These are phyloP conservation scores for Aschersonia sp. DNA, from an alignment of 2,329 filamentous ascomycete genomes.

Conservation along the genomic window DNA sequence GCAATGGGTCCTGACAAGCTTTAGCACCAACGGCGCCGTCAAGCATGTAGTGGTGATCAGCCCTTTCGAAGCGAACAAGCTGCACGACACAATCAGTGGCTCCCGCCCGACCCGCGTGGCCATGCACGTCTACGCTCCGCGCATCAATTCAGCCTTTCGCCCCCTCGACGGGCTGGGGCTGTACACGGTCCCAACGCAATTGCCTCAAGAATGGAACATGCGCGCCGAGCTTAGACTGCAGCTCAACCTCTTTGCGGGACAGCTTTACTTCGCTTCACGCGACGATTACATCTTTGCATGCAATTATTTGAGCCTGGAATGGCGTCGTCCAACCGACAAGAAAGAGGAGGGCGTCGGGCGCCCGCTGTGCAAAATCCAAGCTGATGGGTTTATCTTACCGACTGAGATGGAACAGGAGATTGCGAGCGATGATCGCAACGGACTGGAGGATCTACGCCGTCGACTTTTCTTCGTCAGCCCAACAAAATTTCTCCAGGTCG, in stretches of 20 bases:
- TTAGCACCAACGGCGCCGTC: not conserved
- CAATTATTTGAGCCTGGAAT: slow-evolving; percentile 26
- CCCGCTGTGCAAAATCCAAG: no score
- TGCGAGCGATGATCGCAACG: no score
- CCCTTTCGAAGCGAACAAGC: slow-evolving; percentile 40
- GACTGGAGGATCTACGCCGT: no score
- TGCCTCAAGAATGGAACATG: no score
- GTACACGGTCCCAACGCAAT: slow-evolving; percentile 4
- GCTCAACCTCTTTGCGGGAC: slow-evolving; percentile 54
- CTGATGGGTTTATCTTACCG: no score
- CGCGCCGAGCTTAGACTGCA: slow-evolving; percentile 9
- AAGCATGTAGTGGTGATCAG: slow-evolving; percentile 40
- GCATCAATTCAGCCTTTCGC: slow-evolving; percentile 17
- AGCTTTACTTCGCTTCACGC: slow-evolving; percentile 44
- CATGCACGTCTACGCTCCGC: slow-evolving; percentile 37
- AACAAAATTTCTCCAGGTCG: no score
- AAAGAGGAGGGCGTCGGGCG: no score
- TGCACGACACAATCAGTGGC: slow-evolving; percentile 24
- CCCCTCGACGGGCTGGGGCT: slow-evolving; percentile 8
- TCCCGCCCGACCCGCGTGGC: slow-evolving; percentile 14
- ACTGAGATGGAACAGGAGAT: no score
- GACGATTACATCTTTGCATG: slow-evolving; percentile 40
- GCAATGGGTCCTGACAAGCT: slow-evolving; percentile 10
- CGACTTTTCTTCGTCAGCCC: no score
- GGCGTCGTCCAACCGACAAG: no score